Conservation (phyloP, 176 grass and related monocot species). For the Oryza australiensis region DNA sequence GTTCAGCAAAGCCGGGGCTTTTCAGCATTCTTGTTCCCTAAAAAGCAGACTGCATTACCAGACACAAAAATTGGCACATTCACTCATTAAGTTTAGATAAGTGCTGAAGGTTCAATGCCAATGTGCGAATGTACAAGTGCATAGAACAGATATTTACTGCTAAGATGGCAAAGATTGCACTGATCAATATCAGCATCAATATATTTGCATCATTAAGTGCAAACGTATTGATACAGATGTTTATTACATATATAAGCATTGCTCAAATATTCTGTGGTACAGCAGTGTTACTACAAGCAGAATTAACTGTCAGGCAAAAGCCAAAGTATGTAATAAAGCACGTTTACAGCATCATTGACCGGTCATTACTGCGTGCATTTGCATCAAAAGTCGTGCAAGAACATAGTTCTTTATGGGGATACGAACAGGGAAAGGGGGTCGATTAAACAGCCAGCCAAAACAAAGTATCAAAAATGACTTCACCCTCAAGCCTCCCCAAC, state of each 20-base stretch:
- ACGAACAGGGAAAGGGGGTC: constrained; percentile 43
- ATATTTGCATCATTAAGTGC: not conserved
- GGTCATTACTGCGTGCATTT: constrained; percentile 81
- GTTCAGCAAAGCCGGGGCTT: constrained; percentile 59
- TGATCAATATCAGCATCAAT: constrained; percentile 4
- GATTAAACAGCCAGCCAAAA: constrained; percentile 34
- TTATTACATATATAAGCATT: not conserved
- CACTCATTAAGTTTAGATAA: constrained; percentile 11
- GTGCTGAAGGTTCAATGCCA: constrained; percentile 26
- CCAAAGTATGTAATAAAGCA: constrained; percentile 52
- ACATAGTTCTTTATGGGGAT: constrained; percentile 66
- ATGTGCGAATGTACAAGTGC: not conserved
- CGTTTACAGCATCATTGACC: constrained; percentile 73
- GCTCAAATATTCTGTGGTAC: constrained; percentile 18
- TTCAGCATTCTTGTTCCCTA: constrained; percentile 62
- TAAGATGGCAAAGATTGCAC: not conserved
- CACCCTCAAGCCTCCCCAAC: constrained; percentile 51
- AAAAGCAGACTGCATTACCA: constrained; percentile 47
- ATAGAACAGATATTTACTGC: not conserved
- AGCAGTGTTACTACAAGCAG: constrained; percentile 7
- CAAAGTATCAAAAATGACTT: constrained; percentile 39
- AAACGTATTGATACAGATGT: not conserved
- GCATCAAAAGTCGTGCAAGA: constrained; percentile 71
- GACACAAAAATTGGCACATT: constrained; percentile 28
- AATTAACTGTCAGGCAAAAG: constrained; percentile 42